Conservation (phyloP, 257 asterid species). For the Pogostemon cablin region DNA sequence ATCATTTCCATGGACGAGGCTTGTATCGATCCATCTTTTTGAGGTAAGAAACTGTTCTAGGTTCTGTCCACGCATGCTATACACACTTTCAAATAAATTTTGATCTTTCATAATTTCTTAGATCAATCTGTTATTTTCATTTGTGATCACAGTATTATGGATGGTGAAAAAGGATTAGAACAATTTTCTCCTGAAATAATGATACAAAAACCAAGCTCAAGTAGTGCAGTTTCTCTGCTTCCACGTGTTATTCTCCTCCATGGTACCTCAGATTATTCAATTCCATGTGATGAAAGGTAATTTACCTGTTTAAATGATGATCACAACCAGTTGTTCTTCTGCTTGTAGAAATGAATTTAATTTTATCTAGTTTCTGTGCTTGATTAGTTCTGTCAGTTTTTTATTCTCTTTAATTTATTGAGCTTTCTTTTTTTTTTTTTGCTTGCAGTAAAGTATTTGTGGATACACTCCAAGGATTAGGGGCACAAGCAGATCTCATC, state of each 20-base stretch:
- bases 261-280: conserved; percentile 82
- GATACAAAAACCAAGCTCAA: conserved; percentile 48
- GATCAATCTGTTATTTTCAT: conserved; percentile 17
- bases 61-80: conserved; percentile 8
- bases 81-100: background rate
- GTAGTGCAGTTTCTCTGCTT: conserved; percentile 52
- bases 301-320: conserved; percentile 32
- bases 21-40: conserved; percentile 87
- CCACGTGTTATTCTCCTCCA: conserved; percentile 79
- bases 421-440: background rate
- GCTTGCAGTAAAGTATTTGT: conserved; percentile 68
- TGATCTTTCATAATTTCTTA: conserved; percentile 11
- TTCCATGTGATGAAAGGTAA: conserved; percentile 83
- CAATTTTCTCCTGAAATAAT: conserved; percentile 82
- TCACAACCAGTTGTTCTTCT: background rate
- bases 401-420: background rate
- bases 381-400: conserved; percentile 2
- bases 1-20: conserved; percentile 91
- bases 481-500: conserved; percentile 73
- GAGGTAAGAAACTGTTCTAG: conserved; percentile 52
- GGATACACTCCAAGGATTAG: conserved; percentile 54
- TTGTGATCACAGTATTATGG: conserved; percentile 76
- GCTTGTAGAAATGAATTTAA: conserved; percentile 22
- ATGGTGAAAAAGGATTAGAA: conserved; percentile 78
- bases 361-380: conserved; percentile 16